Conservation (phyloP, 2,329 filamentous ascomycete genomes). For the Fusarium anthophilum region DNA sequence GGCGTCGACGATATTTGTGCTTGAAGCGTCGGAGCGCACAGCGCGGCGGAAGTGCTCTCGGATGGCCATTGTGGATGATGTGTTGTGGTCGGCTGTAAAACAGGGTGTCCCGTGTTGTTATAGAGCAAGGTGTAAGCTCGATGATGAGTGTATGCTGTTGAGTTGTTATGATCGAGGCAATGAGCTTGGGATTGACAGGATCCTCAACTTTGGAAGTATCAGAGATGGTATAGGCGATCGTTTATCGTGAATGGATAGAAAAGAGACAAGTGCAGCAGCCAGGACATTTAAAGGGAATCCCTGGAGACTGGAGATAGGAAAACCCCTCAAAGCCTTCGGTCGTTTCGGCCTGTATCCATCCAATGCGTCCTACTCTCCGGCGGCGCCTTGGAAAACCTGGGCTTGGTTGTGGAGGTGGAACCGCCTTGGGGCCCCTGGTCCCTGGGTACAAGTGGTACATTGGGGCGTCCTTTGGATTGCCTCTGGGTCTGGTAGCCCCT, state of each 20-base stretch:
- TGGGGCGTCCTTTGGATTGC: constrained; percentile 3
- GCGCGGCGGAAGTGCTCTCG: constrained; percentile 54
- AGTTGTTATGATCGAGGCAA: neutral
- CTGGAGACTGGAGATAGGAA: constrained; percentile 30
- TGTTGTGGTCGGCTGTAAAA: neutral
- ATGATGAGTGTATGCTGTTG: constrained; percentile 2
- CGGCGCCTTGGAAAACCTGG: constrained; percentile 35
- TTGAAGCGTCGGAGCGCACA: constrained; percentile 48
- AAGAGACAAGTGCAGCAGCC: constrained; percentile 23
- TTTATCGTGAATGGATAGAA: constrained; percentile 18
- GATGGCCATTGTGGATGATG: constrained; percentile 51
- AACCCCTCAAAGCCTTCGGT: constrained; percentile 42
- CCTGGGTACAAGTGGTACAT: constrained; percentile 28
- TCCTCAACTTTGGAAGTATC: constrained; percentile 2
- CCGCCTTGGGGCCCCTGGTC: constrained; percentile 17
- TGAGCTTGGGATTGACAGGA: constrained; percentile 13
- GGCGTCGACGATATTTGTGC: constrained; percentile 46
- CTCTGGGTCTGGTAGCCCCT: constrained; percentile 15
- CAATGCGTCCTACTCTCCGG: constrained; percentile 27
- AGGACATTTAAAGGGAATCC: constrained; percentile 34
- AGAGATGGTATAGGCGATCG: constrained; percentile 11
- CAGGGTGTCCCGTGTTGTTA: neutral
- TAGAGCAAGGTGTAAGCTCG: neutral
- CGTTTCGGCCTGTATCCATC: constrained; percentile 36
- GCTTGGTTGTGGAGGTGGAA: constrained; percentile 37